Conservation (phyloP, 257 asterid genomes). For the Lycium barbarum region DNA sequence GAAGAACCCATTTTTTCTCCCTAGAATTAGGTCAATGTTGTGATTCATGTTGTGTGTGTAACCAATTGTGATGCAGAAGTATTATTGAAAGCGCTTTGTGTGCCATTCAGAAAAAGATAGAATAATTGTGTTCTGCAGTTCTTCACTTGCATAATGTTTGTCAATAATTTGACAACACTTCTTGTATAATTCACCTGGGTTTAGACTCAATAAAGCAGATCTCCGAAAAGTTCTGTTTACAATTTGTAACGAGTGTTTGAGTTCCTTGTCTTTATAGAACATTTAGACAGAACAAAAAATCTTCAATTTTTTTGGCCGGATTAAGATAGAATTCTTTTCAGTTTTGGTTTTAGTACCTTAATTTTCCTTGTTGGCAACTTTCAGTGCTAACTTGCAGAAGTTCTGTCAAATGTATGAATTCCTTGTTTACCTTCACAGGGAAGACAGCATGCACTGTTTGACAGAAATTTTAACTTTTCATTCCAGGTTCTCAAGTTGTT, state of each 20-base stretch:
- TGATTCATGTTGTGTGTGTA: not conserved
- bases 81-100: not conserved
- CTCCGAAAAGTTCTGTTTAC: not conserved
- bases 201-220: not conserved
- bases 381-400: not conserved
- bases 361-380: not conserved
- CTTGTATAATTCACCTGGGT: not conserved
- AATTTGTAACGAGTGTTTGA: not conserved
- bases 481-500: constrained; percentile 49
- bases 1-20: not conserved
- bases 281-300: not conserved
- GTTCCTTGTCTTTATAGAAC: not conserved
- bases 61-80: constrained; percentile 13
- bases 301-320: not conserved
- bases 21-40: not conserved
- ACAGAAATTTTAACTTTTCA: constrained; percentile 7
- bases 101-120: not conserved
- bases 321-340: not conserved
- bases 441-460: not conserved
- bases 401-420: constrained; percentile 4
- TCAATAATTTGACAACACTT: not conserved
- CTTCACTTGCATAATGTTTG: not conserved
- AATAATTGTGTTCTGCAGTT: constrained; percentile 7
- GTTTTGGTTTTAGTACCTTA: not conserved
- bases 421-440: not conserved